A percentile compares a stretch with the other conserved stretches of the same genome.
phyloP scores from a whole-genome alignment of 768 basidiomycete species.

The Lactifluus echinatus region DNA sequence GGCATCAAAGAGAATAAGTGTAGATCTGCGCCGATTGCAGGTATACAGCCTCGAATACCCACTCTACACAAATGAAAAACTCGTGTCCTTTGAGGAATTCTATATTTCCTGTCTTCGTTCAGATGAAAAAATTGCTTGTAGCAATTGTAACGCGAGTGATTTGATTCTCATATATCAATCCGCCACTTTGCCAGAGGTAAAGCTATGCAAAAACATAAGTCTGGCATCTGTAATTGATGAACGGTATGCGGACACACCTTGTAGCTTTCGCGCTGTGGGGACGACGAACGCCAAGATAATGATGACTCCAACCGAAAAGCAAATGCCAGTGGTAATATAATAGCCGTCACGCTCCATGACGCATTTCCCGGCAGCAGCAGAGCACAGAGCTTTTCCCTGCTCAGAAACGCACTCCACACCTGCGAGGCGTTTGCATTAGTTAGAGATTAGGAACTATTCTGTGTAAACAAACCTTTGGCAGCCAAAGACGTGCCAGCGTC shows the following conservation, averaged over 20 bases:
- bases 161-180: conserved; percentile 36
- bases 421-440: conserved; percentile 24
- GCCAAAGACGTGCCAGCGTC: conserved; percentile 44
- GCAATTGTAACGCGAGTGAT: not conserved
- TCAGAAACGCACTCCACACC: conserved; percentile 89
- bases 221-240: not conserved
- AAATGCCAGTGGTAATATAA: conserved; percentile 72
- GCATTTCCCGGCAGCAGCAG: conserved; percentile 68
- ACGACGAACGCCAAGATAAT: conserved; percentile 70
- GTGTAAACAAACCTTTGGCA: conserved; percentile 40
- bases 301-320: conserved; percentile 65
- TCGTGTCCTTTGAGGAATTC: too few relatives aligned
- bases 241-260: conserved; percentile 48
- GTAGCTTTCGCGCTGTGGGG: conserved; percentile 77
- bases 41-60: not conserved
- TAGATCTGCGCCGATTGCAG: not conserved
- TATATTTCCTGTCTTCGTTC: too few relatives aligned
- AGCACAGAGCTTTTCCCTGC: conserved; percentile 72
- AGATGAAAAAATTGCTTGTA: too few relatives aligned
- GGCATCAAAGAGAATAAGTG: not conserved
- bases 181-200: conserved; percentile 68
- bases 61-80: too few relatives aligned
- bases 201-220: conserved; percentile 31
- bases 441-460: not conserved
- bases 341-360: conserved; percentile 86